Conservation (phyloP, 2,329 filamentous ascomycete species). For the Juglanconis sp. region DNA sequence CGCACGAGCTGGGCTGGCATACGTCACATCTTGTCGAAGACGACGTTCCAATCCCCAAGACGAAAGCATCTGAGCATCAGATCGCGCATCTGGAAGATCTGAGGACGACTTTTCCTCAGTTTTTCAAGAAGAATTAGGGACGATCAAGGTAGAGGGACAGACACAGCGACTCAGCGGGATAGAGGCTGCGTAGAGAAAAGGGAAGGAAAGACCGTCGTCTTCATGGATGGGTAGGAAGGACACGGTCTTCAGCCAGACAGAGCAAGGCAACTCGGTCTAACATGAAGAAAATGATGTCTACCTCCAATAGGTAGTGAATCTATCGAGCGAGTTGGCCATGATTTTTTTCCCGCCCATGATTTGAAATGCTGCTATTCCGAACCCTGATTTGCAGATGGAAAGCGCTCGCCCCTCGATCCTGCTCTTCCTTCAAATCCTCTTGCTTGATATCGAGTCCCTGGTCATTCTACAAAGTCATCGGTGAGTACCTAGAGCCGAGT, state of each 20-base stretch:
- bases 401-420: too few relatives aligned
- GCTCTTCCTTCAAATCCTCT: too few relatives aligned
- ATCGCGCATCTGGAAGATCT: slow-evolving; percentile 76
- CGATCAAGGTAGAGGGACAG: neutral
- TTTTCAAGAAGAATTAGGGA: slow-evolving; percentile 61
- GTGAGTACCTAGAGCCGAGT: too few relatives aligned
- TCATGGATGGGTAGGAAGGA: neutral
- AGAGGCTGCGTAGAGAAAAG: neutral
- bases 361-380: too few relatives aligned
- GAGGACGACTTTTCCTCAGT: slow-evolving; percentile 71
- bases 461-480: too few relatives aligned
- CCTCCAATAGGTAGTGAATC: too few relatives aligned
- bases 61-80: slow-evolving; percentile 68
- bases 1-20: slow-evolving; percentile 79
- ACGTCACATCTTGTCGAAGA: slow-evolving; percentile 83
- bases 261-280: neutral
- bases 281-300: too few relatives aligned
- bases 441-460: too few relatives aligned
- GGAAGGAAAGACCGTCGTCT: neutral
- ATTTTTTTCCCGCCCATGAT: too few relatives aligned
- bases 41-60: slow-evolving; percentile 58
- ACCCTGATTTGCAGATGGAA: too few relatives aligned
- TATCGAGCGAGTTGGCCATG: too few relatives aligned
- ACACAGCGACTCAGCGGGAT: neutral
- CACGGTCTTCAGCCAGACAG: neutral